Percentiles rank a stretch among this genome's conserved stretches.
Evolutionary conservation across 2,329 filamentous ascomycete species (phyloP).

Genomic region (Epichloe brachyelytri): DNA sequence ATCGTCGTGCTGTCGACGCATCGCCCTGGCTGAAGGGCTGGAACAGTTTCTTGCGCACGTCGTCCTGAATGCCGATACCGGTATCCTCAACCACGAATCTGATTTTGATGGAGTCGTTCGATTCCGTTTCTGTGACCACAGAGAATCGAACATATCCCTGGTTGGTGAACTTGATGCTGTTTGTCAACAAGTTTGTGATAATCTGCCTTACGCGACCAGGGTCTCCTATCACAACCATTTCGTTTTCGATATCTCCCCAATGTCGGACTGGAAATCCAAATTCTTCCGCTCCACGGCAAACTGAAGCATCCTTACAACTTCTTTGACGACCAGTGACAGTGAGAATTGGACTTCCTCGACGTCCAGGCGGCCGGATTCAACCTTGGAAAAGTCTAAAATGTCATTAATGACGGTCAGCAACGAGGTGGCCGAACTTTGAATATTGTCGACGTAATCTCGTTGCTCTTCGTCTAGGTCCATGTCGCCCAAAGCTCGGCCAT

Average conservation of each 20-base stretch:
- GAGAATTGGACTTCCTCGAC: conserved; percentile 75
- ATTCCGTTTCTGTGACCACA: conserved; percentile 50
- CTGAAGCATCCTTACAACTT: conserved; percentile 77
- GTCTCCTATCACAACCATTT: conserved; percentile 74
- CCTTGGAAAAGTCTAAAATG: conserved; percentile 81
- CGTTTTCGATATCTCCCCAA: conserved; percentile 49
- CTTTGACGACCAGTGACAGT: conserved; percentile 57
- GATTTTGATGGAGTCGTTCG: conserved; percentile 50
- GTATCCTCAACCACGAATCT: conserved; percentile 65
- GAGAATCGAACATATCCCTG: conserved; percentile 55
- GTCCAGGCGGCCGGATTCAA: conserved; percentile 63
- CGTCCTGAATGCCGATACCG: conserved; percentile 70
- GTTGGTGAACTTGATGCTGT: conserved; percentile 63
- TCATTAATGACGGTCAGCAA: conserved; percentile 83
- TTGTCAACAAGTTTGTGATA: conserved; percentile 65
- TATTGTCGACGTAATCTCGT: conserved; percentile 62
- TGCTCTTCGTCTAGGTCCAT: conserved; percentile 58
- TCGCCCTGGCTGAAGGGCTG: conserved; percentile 75
- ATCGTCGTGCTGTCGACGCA: conserved; percentile 64
- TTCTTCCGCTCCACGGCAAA: conserved; percentile 75
- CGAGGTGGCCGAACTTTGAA: conserved; percentile 67
- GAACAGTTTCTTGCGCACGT: conserved; percentile 60
- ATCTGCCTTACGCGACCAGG: conserved; percentile 76
- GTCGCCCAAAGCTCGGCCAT: conserved; percentile 66
- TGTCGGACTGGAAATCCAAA: conserved; percentile 55